These are phyloP conservation scores for Dalbergia cultrata DNA, from an alignment of 306 rosid species.

Conservation along the genomic window DNA sequence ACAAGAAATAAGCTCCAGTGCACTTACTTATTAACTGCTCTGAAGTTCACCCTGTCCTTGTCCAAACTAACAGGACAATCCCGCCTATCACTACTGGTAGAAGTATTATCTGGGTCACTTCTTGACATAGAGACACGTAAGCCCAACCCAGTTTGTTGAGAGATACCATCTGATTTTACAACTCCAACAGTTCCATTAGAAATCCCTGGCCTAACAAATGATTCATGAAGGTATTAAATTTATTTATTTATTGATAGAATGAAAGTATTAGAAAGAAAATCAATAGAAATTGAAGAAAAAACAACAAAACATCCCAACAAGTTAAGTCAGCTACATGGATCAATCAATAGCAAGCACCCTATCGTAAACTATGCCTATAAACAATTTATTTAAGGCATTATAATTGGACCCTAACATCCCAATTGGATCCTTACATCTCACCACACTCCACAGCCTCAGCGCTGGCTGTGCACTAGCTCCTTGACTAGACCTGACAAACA, in stretches of 20 bases:
- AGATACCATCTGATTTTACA: slow-evolving; percentile 80
- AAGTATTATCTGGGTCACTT: slow-evolving; percentile 75
- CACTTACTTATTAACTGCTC: slow-evolving; percentile 87
- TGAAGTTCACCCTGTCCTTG: slow-evolving; percentile 83
- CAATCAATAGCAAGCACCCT: too few species aligned
- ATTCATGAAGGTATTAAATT: slow-evolving; percentile 43
- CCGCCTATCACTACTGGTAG: slow-evolving; percentile 78
- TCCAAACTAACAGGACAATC: slow-evolving; percentile 80
- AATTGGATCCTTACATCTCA: too few species aligned
- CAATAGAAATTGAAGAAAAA: too few species aligned
- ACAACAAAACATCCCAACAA: too few species aligned
- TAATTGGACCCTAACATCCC: too few species aligned
- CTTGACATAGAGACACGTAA: slow-evolving; percentile 82
- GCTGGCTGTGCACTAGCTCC: too few species aligned
- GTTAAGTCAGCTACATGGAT: not conserved
- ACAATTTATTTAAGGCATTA: too few species aligned
- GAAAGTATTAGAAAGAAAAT: too few species aligned
- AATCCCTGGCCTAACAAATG: slow-evolving; percentile 72
- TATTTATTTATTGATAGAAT: not conserved
- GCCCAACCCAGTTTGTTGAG: slow-evolving; percentile 83
- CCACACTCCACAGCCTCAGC: too few species aligned
- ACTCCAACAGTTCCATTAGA: slow-evolving; percentile 78
- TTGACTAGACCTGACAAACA: too few species aligned
- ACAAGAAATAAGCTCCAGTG: slow-evolving; percentile 33
- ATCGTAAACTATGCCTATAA: too few species aligned